phyloP scores from a whole-genome alignment of 2,329 filamentous ascomycete genomes.

The Helicocarpus griseus region DNA sequence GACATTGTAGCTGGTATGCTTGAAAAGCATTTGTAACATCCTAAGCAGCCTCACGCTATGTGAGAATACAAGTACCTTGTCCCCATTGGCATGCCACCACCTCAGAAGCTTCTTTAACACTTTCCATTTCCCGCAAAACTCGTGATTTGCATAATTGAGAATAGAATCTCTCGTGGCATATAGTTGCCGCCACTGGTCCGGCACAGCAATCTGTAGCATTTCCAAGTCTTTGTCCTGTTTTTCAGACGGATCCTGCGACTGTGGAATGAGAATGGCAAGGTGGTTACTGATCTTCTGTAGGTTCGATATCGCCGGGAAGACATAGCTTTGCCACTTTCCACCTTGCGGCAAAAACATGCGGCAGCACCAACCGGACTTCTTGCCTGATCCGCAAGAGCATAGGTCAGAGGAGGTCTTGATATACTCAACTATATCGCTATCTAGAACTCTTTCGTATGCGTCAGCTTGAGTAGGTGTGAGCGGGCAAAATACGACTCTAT shows the following conservation, averaged over 20 bases:
- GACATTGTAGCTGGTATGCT: slow-evolving; percentile 79
- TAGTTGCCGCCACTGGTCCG: slow-evolving; percentile 62
- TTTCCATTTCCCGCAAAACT: slow-evolving; percentile 96
- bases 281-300: slow-evolving; percentile 89
- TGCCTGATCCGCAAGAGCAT: slow-evolving; percentile 61
- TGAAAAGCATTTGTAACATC: slow-evolving; percentile 77
- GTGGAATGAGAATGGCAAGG: slow-evolving; percentile 74
- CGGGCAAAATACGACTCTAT: slow-evolving; percentile 90
- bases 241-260: slow-evolving; percentile 51
- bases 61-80: slow-evolving; percentile 93
- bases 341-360: slow-evolving; percentile 50
- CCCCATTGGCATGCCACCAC: slow-evolving; percentile 81
- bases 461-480: slow-evolving; percentile 70
- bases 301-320: slow-evolving; percentile 75
- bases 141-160: slow-evolving; percentile 68
- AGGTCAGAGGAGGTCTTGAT: slow-evolving; percentile 58
- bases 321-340: slow-evolving; percentile 60
- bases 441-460: slow-evolving; percentile 76
- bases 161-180: slow-evolving; percentile 70
- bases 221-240: slow-evolving; percentile 71
- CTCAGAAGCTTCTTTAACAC: slow-evolving; percentile 75
- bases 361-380: slow-evolving; percentile 76
- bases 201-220: slow-evolving; percentile 63
- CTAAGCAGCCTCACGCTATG: slow-evolving; percentile 78
- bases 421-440: slow-evolving; percentile 57